These are phyloP conservation scores for Calamus simplicifolius DNA, from an alignment of 176 grass and related monocot species.

Conservation along the genomic window DNA sequence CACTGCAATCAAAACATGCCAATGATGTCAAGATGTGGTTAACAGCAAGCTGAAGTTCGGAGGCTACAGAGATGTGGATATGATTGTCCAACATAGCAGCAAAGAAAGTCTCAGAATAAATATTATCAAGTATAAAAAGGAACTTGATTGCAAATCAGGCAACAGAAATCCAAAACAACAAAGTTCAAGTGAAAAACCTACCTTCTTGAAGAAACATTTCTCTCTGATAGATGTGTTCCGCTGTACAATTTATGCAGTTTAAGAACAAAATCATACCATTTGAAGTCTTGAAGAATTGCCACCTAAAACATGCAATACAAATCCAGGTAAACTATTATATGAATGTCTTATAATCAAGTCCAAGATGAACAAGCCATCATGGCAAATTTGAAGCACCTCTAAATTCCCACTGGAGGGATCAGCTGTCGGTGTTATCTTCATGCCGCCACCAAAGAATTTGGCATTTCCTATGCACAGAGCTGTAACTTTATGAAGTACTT, in stretches of 20 bases:
- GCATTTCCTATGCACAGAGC: conserved; percentile 90
- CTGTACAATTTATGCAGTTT: conserved; percentile 79
- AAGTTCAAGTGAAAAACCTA: conserved; percentile 17
- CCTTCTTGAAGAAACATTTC: conserved; percentile 63
- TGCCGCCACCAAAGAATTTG: conserved; percentile 87
- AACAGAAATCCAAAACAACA: background rate
- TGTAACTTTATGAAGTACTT: conserved; percentile 56
- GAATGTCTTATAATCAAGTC: background rate
- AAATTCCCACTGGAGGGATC: conserved; percentile 65
- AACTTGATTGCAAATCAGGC: background rate
- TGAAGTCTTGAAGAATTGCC: conserved; percentile 90
- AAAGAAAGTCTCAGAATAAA: no score
- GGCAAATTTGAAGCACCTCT: conserved; percentile 40
- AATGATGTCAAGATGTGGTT: no score
- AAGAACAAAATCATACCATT: conserved; percentile 82
- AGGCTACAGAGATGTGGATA: no score
- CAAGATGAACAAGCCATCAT: background rate
- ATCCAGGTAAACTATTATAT: background rate
- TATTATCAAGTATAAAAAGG: no score
- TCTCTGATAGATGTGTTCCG: conserved; percentile 64
- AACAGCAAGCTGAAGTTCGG: no score
- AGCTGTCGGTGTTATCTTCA: conserved; percentile 86
- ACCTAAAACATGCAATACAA: conserved; percentile 33
- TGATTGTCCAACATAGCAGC: no score
- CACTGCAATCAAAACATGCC: no score